Evolutionary conservation across 768 basidiomycete species (phyloP), one percentile per base, ranked within the genome.

Genomic region (Sistotremastrum niveocremeum): DNA sequence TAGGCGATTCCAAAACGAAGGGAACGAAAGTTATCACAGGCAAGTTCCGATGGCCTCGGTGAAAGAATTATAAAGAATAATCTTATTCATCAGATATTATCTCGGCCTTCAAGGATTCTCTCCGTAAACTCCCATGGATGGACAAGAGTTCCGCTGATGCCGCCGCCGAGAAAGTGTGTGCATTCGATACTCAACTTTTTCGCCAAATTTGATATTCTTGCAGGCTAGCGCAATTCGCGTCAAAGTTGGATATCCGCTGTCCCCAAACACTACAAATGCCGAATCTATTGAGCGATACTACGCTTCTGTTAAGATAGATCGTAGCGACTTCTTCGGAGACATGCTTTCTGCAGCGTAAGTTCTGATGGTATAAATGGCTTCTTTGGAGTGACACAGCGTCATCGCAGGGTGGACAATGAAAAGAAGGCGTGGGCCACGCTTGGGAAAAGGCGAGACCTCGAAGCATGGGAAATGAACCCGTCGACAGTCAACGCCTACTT

Each of bases 211-310:
- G 11, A 12, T 42, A 29, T 31, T 32, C 12, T 4, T 12, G 2
- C 55, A 84, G 82, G 88, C 87, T 9, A 73, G 83, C 57, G 77
- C 78, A 0, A 81, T 93, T 50, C 77, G 80, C 31, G 74, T 89
- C 60, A 94, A 97, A 70, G 85, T 99, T 50, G 95, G 95, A 47
- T 98, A 81, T 64, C 94, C 95, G 1, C 56, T 81, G 7, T 87
- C 78, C 2, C 95, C 95, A 1, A 73, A 98, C 60, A 91, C 86
- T 1, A 68, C 68, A 11, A 68, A 78, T 56, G 71, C 90, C 36
- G 62, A 63, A 29, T 79, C 85, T 6, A 73, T 98, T 39, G 68
- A 72, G 31, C 64, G 57, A 37, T 98, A 90, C 63, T 98, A 97
- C 58, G 62, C 64, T 7, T 63, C 63, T n/a, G 74, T 88, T 39